Conservation (phyloP, 164 flowering plant genomes). For the Kalanchoe fedtschenkoi region DNA sequence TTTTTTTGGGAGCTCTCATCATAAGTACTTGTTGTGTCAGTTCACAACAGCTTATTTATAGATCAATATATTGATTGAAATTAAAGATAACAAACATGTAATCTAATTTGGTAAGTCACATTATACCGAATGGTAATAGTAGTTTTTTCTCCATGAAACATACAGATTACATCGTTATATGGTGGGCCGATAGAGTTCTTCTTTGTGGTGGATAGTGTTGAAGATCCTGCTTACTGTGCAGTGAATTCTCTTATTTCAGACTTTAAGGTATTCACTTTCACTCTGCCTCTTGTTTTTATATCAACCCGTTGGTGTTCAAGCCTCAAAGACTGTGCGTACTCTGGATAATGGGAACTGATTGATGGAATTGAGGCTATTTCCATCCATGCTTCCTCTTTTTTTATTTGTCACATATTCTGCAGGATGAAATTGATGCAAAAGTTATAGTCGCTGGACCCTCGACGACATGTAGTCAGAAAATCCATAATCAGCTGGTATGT, state of each 20-base stretch:
- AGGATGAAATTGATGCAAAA: conserved; percentile 72
- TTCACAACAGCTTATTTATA: background rate
- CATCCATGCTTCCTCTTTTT: background rate
- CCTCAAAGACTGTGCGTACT: background rate
- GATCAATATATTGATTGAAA: too few species aligned
- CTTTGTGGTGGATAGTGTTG: conserved; percentile 83
- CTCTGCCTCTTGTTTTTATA: background rate
- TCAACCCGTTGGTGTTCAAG: background rate
- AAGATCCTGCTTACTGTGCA: conserved; percentile 90
- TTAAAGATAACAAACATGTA: too few species aligned
- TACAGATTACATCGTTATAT: conserved; percentile 89
- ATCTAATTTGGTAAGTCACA: background rate
- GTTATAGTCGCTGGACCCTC: conserved; percentile 80
- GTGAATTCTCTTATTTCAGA: conserved; percentile 44
- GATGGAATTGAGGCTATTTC: background rate
- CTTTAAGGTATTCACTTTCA: conserved; percentile 37
- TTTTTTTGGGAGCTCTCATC: background rate
- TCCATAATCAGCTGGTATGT: conserved; percentile 94
- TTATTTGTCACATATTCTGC: conserved; percentile 11
- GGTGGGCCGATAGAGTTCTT: conserved; percentile 93
- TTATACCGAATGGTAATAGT: background rate
- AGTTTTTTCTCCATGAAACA: background rate
- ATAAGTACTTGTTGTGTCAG: background rate
- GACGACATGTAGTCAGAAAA: conserved; percentile 96
- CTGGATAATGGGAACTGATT: background rate